Base-by-base conservation (phyloP, 2,329 filamentous ascomycete genomes). In the Trichocomaceae sp. region DNA sequence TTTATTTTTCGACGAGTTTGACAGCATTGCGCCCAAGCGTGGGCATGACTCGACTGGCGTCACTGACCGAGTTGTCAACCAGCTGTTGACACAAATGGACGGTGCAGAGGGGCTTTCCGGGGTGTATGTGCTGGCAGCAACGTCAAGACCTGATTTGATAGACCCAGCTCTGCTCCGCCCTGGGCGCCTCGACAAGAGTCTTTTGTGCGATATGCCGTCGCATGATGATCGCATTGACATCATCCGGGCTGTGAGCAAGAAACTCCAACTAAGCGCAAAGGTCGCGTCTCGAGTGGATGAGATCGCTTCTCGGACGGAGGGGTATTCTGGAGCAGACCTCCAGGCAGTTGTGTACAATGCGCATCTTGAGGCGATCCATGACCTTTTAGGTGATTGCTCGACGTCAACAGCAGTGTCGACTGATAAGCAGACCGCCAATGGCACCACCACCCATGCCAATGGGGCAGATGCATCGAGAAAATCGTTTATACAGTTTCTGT, bases 31-130 rank as follows among this genome's bases (percentile, higher is more conserved):
- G 0, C 93, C 93, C 2, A 99, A 97, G 73, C 83, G 93, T 74
- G 93, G 93, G 0, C 93, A 99, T 68, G 95, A 99, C 69, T 93
- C 87, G 1, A 99, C 93, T 0, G 93, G 95, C 60, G 95, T 99
- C n/a, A 99, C 93, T 0, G 95, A 99, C 71, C 84, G 95, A 37
- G 95, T 99, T 0, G 93, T 99, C 63, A 99, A 99, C 69, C 95
- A 99, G 77, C 83, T 99, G 55, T 81, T 99, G 10, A 99, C 95
- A 0, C 92, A 97, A 71, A 99, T 99, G 93, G 93, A 99, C 66
- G 93, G 93, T 66, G 93, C 93, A 0, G 95, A 99, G 71, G 95
- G 93, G 0, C 75, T 99, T 4, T 90, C 86, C 0, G 93, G 93
- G 1, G 95, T 99, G 0, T 99, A 99, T 64, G 93, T 99, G 5